These are phyloP conservation scores for Diversispora eburnea DNA, from an alignment of 192 early-diverging fungal species.

Conservation along the genomic window DNA sequence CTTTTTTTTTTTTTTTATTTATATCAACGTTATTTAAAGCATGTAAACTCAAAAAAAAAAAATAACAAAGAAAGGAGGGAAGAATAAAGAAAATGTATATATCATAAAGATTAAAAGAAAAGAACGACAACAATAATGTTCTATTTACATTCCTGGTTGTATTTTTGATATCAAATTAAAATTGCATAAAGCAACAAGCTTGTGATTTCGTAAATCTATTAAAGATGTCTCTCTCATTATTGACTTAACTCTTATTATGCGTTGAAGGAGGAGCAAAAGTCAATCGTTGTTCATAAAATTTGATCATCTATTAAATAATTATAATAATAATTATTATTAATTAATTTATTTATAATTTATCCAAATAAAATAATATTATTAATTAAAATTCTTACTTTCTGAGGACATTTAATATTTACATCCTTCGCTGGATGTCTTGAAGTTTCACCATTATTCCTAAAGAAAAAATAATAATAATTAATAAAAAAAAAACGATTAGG, in stretches of 20 bases:
- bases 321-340: neutral
- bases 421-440: conserved; percentile 27
- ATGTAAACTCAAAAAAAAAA: too few relatives aligned
- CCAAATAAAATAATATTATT: neutral
- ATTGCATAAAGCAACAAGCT: neutral
- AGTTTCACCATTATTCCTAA: conserved; percentile 23
- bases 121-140: conserved; percentile 1
- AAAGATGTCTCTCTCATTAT: neutral
- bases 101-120: neutral
- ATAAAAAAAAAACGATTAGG: neutral
- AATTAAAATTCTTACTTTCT: conserved; percentile 13
- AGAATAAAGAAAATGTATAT: neutral
- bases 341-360: neutral
- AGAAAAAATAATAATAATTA: neutral
- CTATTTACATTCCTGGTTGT: conserved; percentile 10
- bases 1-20: too few relatives aligned
- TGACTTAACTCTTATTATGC: neutral
- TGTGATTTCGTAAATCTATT: conserved; percentile 1
- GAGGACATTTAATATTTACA: conserved; percentile 25
- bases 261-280: conserved; percentile 23
- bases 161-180: neutral
- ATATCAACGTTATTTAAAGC: too few relatives aligned
- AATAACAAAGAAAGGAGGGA: neutral
- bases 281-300: conserved; percentile 30
- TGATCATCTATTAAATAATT: conserved; percentile 23